phyloP scores from a whole-genome alignment of 768 basidiomycete genomes.

The Suillus alpinus region DNA sequence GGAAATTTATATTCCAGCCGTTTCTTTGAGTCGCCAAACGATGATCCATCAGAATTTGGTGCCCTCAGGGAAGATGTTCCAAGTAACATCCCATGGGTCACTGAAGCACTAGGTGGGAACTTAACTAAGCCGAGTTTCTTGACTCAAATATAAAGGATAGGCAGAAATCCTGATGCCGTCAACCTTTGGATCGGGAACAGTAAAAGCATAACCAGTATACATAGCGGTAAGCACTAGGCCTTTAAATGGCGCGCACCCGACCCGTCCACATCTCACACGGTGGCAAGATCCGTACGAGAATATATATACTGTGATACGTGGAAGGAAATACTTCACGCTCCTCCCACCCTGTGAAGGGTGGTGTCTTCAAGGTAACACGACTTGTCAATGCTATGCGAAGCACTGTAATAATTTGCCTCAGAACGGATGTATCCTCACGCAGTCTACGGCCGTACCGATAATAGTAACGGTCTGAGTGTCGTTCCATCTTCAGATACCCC shows the following conservation, averaged over 20 bases:
- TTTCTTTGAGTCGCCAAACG: slow-evolving; percentile 34
- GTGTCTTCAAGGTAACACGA: slow-evolving; percentile 66
- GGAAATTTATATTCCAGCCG: slow-evolving; percentile 71
- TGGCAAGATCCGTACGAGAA: slow-evolving; percentile 86
- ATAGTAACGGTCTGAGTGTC: slow-evolving; percentile 24
- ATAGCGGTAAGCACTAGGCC: slow-evolving; percentile 58
- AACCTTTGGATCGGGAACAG: slow-evolving; percentile 90
- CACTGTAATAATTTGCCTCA: slow-evolving; percentile 24
- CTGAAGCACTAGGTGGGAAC: slow-evolving; percentile 68
- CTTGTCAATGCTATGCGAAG: background rate
- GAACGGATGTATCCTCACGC: slow-evolving; percentile 68
- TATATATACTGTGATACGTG: slow-evolving; percentile 84
- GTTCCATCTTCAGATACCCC: slow-evolving; percentile 34
- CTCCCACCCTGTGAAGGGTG: slow-evolving; percentile 88
- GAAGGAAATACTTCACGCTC: slow-evolving; percentile 81
- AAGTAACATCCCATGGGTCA: slow-evolving; percentile 68
- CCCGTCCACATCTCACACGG: background rate
- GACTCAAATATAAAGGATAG: slow-evolving; percentile 30
- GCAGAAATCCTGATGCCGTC: slow-evolving; percentile 76
- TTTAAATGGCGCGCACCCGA: slow-evolving; percentile 3
- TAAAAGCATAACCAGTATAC: slow-evolving; percentile 77
- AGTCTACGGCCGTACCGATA: slow-evolving; percentile 45
- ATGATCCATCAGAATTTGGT: slow-evolving; percentile 56
- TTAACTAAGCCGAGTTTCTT: slow-evolving; percentile 7
- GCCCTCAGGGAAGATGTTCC: slow-evolving; percentile 66